Percentiles rank a stretch among this genome's conserved stretches.
Conservation (phyloP, 371 early-diverging fungal species). For the Mucor mucedo region DNA sequence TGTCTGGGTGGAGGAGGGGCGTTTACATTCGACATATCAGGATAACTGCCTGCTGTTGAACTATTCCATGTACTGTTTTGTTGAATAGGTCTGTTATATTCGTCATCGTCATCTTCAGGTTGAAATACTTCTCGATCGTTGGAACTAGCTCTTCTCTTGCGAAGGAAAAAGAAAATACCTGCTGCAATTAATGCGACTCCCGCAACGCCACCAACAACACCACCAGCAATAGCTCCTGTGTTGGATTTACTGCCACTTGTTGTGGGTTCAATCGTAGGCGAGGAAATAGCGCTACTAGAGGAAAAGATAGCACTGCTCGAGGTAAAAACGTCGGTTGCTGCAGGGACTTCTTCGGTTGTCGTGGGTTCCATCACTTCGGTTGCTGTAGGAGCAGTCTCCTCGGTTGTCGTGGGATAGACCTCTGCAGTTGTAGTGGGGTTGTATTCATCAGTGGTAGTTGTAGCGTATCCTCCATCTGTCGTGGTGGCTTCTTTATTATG, state of each 20-base stretch:
- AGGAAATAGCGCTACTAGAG: background rate
- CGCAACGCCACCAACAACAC: constrained; percentile 40
- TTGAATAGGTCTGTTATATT: constrained; percentile 20
- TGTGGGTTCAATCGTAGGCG: background rate
- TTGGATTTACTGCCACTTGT: constrained; percentile 1
- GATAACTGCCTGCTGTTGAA: constrained; percentile 1
- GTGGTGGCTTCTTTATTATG: constrained; percentile 15
- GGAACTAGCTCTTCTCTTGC: constrained; percentile 17
- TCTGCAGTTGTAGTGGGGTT: constrained; percentile 4
- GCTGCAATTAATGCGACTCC: constrained; percentile 36
- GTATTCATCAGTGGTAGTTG: constrained; percentile 3
- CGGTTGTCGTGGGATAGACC: background rate
- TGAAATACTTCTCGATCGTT: constrained; percentile 34
- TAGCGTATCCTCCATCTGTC: background rate
- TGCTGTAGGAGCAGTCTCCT: background rate
- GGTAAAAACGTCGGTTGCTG: background rate
- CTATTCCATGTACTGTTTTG: constrained; percentile 7
- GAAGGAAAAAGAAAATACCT: constrained; percentile 31
- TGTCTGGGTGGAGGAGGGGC: constrained; percentile 18
- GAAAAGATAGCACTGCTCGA: background rate
- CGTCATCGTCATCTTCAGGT: constrained; percentile 36
- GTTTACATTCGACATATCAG: constrained; percentile 11
- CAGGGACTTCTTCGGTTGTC: background rate
- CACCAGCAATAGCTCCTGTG: constrained; percentile 38
- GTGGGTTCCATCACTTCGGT: background rate